Base-by-base conservation (phyloP, 805 yeast species). In the Ogataea pignaliae region DNA sequence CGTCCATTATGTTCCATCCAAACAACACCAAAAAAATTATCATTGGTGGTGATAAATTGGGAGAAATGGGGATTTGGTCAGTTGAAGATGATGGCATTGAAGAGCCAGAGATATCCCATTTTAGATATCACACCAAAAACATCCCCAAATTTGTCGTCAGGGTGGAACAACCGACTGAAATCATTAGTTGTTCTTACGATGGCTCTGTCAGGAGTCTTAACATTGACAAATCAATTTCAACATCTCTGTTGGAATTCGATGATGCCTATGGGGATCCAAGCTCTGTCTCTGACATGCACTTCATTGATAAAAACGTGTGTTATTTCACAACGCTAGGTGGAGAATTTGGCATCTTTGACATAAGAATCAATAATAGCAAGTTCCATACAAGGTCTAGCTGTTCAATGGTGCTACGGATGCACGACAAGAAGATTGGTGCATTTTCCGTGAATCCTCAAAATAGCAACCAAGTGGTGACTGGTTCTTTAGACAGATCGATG, bases 381-480 rank as follows among this genome's bases (percentile, higher is more conserved):
- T 18, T 34, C n/a, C 36, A 30, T 11, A 18, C 36, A 10, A 36
- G 43, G 21, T 30, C 43, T 11, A 40, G 54, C 7, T 46, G 44
- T 15, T 46, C 55, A 5, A 53, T 64, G 5, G 64, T 81, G n/a
- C 68, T 73, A 36, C 71, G 95, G 50, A 62, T 90, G 13, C 88
- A 90, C 45, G 95, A 87, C 56, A 90, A 91, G 59, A 93, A 93
- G 60, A 90, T 93, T 44, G 98, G 98, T 0, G 88, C 95, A 1
- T 88, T 93, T 63, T 59, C 83, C 1, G 75, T 88, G 14, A 88
- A 88, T 55, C 98, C 98, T 1, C 61, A 68, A 14, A 69, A 73
- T 30, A 65, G 75, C 1, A 62, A 81, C 52, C 85, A 85, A 50
- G 72, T 89, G 1, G 95, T 91, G 0, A 84, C 97, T 0, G 96